Base-by-base conservation (phyloP, 208 protist genomes). In the Trypanosoma melophagium region DNA sequence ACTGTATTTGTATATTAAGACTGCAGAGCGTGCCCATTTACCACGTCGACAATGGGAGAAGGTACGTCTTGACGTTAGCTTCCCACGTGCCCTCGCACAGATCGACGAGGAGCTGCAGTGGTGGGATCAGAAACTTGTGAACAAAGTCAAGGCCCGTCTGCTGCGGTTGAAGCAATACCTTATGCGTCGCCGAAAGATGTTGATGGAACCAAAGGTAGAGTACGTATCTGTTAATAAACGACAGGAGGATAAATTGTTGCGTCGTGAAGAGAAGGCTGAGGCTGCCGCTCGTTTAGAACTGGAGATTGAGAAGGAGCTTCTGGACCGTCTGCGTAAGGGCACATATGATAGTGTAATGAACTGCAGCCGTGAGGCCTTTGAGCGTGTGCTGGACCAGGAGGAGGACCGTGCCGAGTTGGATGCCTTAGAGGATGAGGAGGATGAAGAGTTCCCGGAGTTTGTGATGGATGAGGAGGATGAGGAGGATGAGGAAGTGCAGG, bases 1-100 rank as follows among this genome's bases (percentile, higher is more conserved):
- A 70, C 79, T 97, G 10, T 99, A 98, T 85, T 85, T 99, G 12
- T 98, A 98, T 85, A 95, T 99, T 42, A 99, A 99, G 76, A 99
- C 98, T 0, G 95, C 98, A 16, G 99, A 99, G 86, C 89, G 99
- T 49, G 98, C 98, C 10, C 98, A 99, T 81, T 87, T 93, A 44
- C 99, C 99, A 13, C 84, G 87, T 2, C 95, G 98, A 7, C 76
- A 99, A 70, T 99, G 99, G 99, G 97, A 99, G 81, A 98, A 98
- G 76, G 87, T 99, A 8, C 90, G 97, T 77, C 90, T 99, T 14
- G 86, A 96, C 51, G 84, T 89, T 58, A 99, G 97, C 75, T 99
- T 99, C 62, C 81, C 88, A 41, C 84, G 94, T 68, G 97, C 97
- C n/a, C 74, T 99, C 8, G 85, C 77, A 44, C 91, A 97, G 76